phyloP scores from a whole-genome alignment of 2,329 filamentous ascomycete species.

The Fusarium gaditjirri region DNA sequence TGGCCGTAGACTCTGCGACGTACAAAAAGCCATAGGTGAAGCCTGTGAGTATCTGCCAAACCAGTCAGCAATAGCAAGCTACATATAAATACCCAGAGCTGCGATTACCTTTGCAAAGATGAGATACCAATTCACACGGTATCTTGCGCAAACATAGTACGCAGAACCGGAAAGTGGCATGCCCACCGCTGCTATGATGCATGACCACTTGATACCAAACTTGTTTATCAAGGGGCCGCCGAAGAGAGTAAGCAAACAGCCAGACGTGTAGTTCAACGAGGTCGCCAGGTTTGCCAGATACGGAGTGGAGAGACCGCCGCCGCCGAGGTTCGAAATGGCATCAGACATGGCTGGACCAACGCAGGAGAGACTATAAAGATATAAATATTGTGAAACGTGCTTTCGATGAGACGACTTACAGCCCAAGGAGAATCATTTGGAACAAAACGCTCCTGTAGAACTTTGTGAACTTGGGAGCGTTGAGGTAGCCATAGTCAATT shows the following conservation, averaged over 20 bases:
- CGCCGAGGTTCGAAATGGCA: background rate
- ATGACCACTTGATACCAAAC: conserved; percentile 5
- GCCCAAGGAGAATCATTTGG: background rate
- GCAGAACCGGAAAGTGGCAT: conserved; percentile 6
- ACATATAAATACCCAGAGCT: rapidly evolving
- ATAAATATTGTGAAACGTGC: rapidly evolving
- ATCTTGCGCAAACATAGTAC: conserved; percentile 1
- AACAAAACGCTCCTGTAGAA: background rate
- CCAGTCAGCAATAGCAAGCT: rapidly evolving
- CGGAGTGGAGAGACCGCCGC: background rate
- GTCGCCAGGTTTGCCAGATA: background rate
- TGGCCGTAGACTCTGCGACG: background rate
- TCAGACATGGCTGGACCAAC: background rate
- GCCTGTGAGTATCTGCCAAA: background rate
- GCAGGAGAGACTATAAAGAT: background rate
- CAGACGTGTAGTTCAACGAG: background rate
- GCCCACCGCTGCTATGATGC: background rate
- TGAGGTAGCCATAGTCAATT: background rate
- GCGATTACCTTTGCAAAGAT: background rate
- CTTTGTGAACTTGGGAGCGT: background rate
- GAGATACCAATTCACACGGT: conserved; percentile 1
- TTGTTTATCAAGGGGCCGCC: background rate
- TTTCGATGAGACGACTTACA: background rate
- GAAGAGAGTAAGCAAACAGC: background rate
- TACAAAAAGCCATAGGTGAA: background rate